These are phyloP conservation scores for bread wheat (Triticum aestivum) DNA, from an alignment of 176 grass and related monocot genomes.

Conservation along the genomic window DNA sequence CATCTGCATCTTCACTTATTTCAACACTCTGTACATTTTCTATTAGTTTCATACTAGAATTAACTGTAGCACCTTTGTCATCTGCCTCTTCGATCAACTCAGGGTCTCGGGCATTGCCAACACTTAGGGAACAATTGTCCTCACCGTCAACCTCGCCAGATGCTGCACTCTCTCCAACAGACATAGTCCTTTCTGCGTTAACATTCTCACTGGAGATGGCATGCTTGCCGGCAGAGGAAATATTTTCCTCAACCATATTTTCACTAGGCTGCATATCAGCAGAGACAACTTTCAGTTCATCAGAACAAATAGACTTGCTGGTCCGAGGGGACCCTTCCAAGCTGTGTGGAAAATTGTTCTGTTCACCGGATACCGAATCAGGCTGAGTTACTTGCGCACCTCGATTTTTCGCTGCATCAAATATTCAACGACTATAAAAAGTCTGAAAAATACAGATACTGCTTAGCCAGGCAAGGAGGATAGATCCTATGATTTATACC, in stretches of 20 bases:
- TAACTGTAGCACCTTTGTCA: not conserved
- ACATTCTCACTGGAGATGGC: not conserved
- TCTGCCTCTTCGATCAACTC: conserved; percentile 12
- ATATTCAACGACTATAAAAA: conserved; percentile 1
- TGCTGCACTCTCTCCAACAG: not conserved
- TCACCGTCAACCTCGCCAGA: not conserved
- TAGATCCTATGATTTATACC: conserved; percentile 43
- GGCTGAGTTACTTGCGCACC: not conserved
- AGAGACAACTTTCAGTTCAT: conserved; percentile 11
- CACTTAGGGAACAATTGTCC: not conserved
- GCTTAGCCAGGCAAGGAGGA: not conserved
- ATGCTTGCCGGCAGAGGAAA: not conserved
- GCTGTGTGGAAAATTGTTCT: not conserved
- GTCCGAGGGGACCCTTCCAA: conserved; percentile 25
- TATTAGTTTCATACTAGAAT: not conserved
- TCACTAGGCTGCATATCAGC: conserved; percentile 4
- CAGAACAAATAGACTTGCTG: conserved; percentile 27
- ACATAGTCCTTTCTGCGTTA: not conserved
- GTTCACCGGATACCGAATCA: not conserved
- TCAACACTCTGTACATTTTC: not conserved
- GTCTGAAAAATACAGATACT: not conserved
- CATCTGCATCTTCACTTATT: not conserved
- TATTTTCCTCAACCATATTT: not conserved
- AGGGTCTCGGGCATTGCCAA: not conserved
- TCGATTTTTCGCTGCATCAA: conserved; percentile 51